Conservation (phyloP, 2,329 filamentous ascomycete species). For the Ophidiomyces ophidiicola region DNA sequence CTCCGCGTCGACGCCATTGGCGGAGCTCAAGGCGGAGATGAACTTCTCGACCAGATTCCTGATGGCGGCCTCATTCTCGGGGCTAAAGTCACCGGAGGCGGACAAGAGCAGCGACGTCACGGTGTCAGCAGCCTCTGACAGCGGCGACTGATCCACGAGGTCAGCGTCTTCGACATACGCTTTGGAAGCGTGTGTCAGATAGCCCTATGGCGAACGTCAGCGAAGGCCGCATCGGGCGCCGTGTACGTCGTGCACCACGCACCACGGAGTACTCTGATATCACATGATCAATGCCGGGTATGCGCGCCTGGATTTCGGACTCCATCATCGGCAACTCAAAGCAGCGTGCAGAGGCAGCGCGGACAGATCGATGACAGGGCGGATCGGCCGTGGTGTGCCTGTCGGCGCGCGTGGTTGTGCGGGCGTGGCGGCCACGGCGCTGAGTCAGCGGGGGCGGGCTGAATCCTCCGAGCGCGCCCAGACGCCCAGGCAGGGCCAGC, state of each 20-base stretch:
- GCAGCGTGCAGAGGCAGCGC: too few species aligned
- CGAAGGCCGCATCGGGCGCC: not conserved
- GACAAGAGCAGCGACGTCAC: slow-evolving; percentile 85
- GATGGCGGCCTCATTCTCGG: slow-evolving; percentile 63
- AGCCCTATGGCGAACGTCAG: slow-evolving; percentile 46
- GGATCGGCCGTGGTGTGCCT: too few species aligned
- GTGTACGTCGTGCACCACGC: slow-evolving; percentile 18
- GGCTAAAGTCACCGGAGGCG: slow-evolving; percentile 71
- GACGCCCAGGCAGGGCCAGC: too few species aligned
- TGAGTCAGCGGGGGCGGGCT: too few species aligned
- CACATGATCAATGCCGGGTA: slow-evolving; percentile 78
- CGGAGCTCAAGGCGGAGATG: slow-evolving; percentile 65
- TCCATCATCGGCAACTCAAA: slow-evolving; percentile 57
- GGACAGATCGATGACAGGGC: too few species aligned
- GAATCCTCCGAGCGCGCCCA: too few species aligned
- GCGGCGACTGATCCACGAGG: slow-evolving; percentile 54
- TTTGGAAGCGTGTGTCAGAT: slow-evolving; percentile 84
- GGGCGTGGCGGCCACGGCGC: too few species aligned
- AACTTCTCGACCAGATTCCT: slow-evolving; percentile 78
- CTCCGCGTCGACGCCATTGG: slow-evolving; percentile 56
- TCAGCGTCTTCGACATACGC: slow-evolving; percentile 65
- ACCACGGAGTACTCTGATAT: slow-evolving; percentile 79
- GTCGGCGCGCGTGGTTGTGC: too few species aligned
- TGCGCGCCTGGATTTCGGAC: slow-evolving; percentile 68
- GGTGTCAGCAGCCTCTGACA: slow-evolving; percentile 69